Percentiles rank a stretch among this genome's conserved stretches.
Evolutionary conservation across 192 early-diverging fungal genomes (phyloP).

Genomic region (Funneliformis mosseae): DNA sequence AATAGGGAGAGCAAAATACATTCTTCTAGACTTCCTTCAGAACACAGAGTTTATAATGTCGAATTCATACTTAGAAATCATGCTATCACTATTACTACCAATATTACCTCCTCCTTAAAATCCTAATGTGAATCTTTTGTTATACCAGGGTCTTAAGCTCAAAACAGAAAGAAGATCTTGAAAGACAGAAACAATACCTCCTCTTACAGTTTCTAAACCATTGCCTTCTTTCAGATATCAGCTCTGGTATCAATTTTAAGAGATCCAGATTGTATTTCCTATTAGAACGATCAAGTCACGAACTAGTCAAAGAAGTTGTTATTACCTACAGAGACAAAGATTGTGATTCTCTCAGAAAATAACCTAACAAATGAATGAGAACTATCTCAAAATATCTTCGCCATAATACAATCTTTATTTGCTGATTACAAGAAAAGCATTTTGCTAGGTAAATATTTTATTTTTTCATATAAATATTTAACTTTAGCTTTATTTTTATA

Average conservation of each 20-base stretch:
- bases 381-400: conserved; percentile 4
- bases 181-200: conserved; percentile 17
- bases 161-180: conserved; percentile 18
- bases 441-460: no score
- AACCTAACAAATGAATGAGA: conserved; percentile 4
- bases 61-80: no score
- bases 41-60: no score
- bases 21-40: no score
- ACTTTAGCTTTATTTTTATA: no score
- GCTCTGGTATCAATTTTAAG: not conserved
- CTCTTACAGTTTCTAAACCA: conserved; percentile 5
- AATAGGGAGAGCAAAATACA: no score
- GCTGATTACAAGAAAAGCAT: no score
- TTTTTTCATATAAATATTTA: no score
- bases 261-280: not conserved
- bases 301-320: conserved; percentile 18
- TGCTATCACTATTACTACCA: no score
- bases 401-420: no score
- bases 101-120: no score
- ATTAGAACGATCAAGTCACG: not conserved
- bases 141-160: conserved; percentile 13
- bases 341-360: conserved; percentile 11
- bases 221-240: not conserved
- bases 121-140: conserved; percentile 14
- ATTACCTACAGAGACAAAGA: not conserved